A percentile compares a stretch with the other conserved stretches of the same genome.
Conservation (phyloP, 805 yeast genomes). For the Candida easanensis region DNA sequence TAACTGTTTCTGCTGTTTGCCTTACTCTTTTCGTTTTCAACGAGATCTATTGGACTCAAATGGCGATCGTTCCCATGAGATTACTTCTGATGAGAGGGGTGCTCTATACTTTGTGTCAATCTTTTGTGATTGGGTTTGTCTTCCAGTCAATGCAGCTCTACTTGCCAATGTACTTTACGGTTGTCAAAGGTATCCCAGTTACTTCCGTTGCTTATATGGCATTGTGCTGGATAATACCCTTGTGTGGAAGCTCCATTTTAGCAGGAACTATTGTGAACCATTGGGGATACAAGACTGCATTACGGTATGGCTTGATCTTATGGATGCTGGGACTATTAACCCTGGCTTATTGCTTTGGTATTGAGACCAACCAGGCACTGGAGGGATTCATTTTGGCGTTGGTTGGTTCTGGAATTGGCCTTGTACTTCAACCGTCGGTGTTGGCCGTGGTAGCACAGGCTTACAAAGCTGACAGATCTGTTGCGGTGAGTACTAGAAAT, state of each 20-base stretch:
- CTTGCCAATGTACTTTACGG: constrained; percentile 42
- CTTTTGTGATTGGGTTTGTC: constrained; percentile 47
- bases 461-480: constrained; percentile 49
- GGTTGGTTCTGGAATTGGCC: constrained; percentile 42
- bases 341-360: constrained; percentile 32
- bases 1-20: constrained; percentile 23
- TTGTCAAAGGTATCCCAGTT: constrained; percentile 30
- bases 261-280: constrained; percentile 46
- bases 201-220: constrained; percentile 12
- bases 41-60: constrained; percentile 43
- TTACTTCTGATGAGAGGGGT: constrained; percentile 37
- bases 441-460: constrained; percentile 57
- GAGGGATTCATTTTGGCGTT: constrained; percentile 34
- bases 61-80: constrained; percentile 54
- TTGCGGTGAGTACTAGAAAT: constrained; percentile 54
- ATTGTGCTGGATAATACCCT: constrained; percentile 42
- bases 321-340: constrained; percentile 42
- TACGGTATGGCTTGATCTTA: constrained; percentile 38
- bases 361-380: constrained; percentile 27
- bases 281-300: constrained; percentile 40
- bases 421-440: constrained; percentile 23
- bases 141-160: constrained; percentile 47
- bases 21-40: constrained; percentile 39
- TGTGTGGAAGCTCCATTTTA: constrained; percentile 41
- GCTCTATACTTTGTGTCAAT: constrained; percentile 34